Evolutionary conservation across 2,329 filamentous ascomycete genomes (phyloP).

Genomic region (Fusarium miscanthi): DNA sequence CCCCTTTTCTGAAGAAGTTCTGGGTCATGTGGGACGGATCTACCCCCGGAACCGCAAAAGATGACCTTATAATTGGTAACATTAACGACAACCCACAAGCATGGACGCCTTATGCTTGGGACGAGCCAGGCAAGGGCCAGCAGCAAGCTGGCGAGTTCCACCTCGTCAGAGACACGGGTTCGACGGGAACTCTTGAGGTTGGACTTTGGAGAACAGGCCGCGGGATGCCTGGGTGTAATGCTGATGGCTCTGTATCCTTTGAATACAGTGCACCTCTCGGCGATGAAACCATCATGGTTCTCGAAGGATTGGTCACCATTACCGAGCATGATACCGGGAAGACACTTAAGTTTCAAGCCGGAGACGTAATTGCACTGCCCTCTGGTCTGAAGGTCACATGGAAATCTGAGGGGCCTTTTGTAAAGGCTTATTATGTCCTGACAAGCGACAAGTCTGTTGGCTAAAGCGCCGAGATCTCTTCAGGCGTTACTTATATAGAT

Average conservation of each 20-base stretch:
- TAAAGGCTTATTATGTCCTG: background rate
- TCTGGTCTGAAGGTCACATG: background rate
- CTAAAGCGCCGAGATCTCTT: accelerated
- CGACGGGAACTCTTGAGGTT: background rate
- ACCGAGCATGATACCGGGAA: background rate
- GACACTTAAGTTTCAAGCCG: background rate
- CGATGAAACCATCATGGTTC: background rate
- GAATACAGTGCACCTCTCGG: background rate
- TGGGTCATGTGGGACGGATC: background rate
- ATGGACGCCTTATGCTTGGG: background rate
- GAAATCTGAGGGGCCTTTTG: background rate
- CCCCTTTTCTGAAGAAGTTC: background rate
- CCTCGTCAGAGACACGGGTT: background rate
- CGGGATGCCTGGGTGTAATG: background rate
- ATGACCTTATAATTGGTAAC: background rate
- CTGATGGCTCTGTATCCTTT: background rate
- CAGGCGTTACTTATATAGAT: accelerated
- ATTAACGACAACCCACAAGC: background rate
- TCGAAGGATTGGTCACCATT: background rate
- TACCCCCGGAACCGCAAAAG: background rate
- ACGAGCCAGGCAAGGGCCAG: background rate
- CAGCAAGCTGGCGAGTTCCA: background rate
- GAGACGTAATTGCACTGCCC: background rate
- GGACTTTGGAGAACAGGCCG: background rate
- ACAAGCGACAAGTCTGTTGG: background rate